These are phyloP conservation scores for Dysphania ambrosioides DNA, from an alignment of 148 eudicot genomes.

Conservation along the genomic window DNA sequence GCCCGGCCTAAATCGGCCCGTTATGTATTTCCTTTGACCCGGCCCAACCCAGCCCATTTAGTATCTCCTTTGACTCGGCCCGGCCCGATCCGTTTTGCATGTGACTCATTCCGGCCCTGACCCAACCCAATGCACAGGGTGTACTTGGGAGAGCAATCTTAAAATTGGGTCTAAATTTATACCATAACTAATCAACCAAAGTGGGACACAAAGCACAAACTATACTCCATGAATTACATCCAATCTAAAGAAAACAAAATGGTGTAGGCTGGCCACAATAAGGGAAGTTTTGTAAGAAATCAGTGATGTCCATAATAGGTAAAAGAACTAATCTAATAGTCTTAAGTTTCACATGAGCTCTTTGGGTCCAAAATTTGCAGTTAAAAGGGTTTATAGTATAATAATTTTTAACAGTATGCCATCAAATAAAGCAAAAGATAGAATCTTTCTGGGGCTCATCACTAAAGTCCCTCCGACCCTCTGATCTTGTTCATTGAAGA, in stretches of 20 bases:
- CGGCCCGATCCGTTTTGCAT: no score
- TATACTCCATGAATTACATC: background rate
- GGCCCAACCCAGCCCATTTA: no score
- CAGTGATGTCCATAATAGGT: no score
- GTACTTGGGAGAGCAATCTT: no score
- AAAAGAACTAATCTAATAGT: background rate
- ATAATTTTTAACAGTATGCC: background rate
- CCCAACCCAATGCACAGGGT: no score
- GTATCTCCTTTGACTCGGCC: no score
- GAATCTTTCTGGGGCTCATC: background rate
- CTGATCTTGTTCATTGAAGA: background rate
- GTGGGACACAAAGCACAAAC: background rate
- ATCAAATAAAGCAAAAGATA: background rate
- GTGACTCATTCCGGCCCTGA: no score
- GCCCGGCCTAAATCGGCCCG: no score
- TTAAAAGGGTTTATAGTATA: no score
- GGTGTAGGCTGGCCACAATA: background rate
- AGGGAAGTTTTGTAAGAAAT: no score
- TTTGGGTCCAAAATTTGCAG: background rate
- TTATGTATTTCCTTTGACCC: no score
- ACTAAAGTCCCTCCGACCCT: no score
- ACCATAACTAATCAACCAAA: background rate
- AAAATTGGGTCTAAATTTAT: background rate
- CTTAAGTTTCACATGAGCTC: background rate
- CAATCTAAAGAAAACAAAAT: background rate